These are phyloP conservation scores for Guillardia theta DNA, from an alignment of 78 protist species.

Conservation along the genomic window DNA sequence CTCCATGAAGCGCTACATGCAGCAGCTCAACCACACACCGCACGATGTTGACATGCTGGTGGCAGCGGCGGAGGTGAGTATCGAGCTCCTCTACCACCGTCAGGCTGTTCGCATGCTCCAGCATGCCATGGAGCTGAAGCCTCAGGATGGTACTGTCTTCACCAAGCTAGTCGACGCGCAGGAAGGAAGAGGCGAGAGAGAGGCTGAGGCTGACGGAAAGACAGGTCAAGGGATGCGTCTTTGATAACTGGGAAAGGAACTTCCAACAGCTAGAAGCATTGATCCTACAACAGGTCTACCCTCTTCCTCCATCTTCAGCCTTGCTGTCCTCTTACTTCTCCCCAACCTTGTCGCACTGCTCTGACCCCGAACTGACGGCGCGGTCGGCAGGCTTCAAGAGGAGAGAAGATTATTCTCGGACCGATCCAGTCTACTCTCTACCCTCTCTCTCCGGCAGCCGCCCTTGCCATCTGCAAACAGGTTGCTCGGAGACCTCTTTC, in stretches of 20 bases:
- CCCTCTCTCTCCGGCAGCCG: background rate
- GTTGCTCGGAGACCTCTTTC: background rate
- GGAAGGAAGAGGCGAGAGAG: too few species aligned
- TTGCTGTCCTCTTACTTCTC: background rate
- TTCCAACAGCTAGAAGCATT: background rate
- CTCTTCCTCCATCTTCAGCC: background rate
- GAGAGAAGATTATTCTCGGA: background rate
- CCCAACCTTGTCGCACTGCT: background rate
- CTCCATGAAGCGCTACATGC: background rate
- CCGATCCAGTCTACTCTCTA: constrained; percentile 20
- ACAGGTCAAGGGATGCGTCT: constrained; percentile 18
- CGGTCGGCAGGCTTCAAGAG: background rate
- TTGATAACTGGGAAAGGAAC: background rate
- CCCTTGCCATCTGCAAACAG: background rate
- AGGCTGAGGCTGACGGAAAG: background rate
- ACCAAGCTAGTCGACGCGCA: background rate
- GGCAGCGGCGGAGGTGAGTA: background rate
- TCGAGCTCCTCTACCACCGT: constrained; percentile 6
- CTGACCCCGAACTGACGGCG: background rate
- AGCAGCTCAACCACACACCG: background rate
- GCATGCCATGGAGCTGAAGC: background rate
- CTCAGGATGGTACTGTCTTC: background rate
- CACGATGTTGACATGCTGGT: background rate
- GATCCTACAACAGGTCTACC: background rate
- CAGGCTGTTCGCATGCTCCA: background rate